Percentiles rank a stretch among this genome's conserved stretches.
Conservation (phyloP, 352 stramenopile species). For the Phytophthora tubulina region DNA sequence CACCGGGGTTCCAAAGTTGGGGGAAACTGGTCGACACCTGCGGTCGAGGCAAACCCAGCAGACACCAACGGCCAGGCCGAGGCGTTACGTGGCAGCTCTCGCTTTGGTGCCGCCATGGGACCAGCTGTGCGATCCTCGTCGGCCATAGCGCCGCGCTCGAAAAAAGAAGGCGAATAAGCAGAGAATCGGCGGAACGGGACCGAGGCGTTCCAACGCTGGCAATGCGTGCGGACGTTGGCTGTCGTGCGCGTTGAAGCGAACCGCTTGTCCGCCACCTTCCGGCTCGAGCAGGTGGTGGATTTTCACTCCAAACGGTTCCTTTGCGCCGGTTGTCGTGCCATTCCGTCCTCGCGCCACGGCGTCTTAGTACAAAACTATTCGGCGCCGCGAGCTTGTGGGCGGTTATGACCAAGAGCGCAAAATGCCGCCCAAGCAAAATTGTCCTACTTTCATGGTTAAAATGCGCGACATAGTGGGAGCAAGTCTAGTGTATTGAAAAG, state of each 20-base stretch:
- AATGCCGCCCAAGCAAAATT: conserved; percentile 6
- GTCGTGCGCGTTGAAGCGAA: conserved; percentile 19
- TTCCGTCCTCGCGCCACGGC: conserved; percentile 9
- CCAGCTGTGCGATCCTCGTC: conserved; percentile 24
- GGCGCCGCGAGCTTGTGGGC: conserved; percentile 19
- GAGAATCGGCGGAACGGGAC: conserved; percentile 30
- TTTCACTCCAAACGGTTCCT: conserved; percentile 18
- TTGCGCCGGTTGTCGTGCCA: conserved; percentile 13
- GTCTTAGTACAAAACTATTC: conserved; percentile 45
- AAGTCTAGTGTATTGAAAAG: conserved; percentile 20
- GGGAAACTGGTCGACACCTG: conserved; percentile 29
- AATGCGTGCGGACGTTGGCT: conserved; percentile 28
- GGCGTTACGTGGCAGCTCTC: conserved; percentile 37
- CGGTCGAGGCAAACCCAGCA: conserved; percentile 5
- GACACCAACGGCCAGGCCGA: conserved; percentile 1
- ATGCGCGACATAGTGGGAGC: conserved; percentile 2
- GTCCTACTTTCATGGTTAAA: conserved; percentile 16
- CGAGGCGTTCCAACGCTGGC: conserved; percentile 33
- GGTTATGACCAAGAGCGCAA: conserved; percentile 29
- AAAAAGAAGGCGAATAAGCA: conserved; percentile 40
- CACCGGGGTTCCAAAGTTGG: conserved; percentile 8
- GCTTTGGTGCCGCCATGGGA: conserved; percentile 9
- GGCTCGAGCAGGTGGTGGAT: conserved; percentile 23
- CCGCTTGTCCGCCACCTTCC: conserved; percentile 17
- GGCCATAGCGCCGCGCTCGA: conserved; percentile 23